Conservation (phyloP, 139 green algal genomes). For the Chlorella ohadii region DNA sequence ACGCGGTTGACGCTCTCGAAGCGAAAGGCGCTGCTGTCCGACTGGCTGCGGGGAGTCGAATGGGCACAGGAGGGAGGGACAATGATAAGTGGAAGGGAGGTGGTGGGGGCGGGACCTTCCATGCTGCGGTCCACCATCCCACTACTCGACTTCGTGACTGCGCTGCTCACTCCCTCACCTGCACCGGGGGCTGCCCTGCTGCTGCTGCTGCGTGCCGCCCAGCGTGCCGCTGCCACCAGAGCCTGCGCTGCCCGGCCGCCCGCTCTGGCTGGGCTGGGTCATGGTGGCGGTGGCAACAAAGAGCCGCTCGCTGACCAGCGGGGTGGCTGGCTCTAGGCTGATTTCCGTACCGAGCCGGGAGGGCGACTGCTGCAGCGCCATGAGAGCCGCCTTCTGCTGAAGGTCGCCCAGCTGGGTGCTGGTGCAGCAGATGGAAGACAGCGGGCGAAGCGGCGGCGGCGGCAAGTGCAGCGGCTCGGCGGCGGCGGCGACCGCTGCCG, state of each 20-base stretch:
- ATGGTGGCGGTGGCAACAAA: no score
- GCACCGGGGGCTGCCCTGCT: no score
- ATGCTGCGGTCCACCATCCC: no score
- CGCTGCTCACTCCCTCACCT: no score
- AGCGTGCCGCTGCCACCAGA: no score
- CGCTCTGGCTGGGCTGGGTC: no score
- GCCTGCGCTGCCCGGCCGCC: no score
- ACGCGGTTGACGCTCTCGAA: conserved; percentile 18
- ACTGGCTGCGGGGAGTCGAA: not conserved
- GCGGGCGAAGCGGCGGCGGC: not conserved
- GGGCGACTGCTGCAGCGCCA: not conserved
- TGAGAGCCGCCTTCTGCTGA: not conserved
- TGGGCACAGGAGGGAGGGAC: no score
- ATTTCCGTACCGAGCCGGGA: not conserved
- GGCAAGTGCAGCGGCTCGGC: not conserved
- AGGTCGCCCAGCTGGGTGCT: not conserved
- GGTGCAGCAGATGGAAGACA: not conserved
- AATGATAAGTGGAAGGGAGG: no score
- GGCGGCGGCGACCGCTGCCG: not conserved
- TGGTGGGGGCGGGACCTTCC: no score
- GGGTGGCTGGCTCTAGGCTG: not conserved
- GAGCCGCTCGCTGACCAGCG: not conserved
- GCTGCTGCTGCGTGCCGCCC: no score
- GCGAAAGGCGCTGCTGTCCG: not conserved
- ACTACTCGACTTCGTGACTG: no score